Conservation (phyloP, 805 yeast species). For the Candida xyloterini region DNA sequence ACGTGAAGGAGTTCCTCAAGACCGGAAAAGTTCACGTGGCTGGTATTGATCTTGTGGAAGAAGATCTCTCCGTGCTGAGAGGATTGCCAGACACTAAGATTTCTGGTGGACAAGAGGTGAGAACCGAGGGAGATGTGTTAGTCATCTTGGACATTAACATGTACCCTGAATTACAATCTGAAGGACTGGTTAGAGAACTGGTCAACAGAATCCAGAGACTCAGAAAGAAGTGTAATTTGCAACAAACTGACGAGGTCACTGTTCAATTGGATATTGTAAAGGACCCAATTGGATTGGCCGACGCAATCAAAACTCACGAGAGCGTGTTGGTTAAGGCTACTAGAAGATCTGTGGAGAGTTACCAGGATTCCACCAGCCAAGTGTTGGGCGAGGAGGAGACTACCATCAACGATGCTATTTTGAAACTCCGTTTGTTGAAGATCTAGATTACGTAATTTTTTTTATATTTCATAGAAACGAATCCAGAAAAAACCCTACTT, state of each 20-base stretch:
- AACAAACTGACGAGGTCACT: slow-evolving; percentile 90
- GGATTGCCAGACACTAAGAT: slow-evolving; percentile 72
- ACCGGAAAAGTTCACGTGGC: slow-evolving; percentile 80
- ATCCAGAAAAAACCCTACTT: not conserved
- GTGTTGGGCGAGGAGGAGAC: slow-evolving; percentile 89
- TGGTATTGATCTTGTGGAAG: slow-evolving; percentile 81
- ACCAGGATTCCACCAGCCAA: slow-evolving; percentile 41
- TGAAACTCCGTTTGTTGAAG: slow-evolving; percentile 74
- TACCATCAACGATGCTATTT: slow-evolving; percentile 71
- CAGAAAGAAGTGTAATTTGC: slow-evolving; percentile 93
- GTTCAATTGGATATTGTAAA: slow-evolving; percentile 76
- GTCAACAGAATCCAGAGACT: slow-evolving; percentile 96
- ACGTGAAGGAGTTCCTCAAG: slow-evolving; percentile 71
- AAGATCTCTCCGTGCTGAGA: slow-evolving; percentile 87
- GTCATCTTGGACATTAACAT: slow-evolving; percentile 84
- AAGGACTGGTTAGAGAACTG: slow-evolving; percentile 95
- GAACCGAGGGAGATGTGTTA: slow-evolving; percentile 87
- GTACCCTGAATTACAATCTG: slow-evolving; percentile 84
- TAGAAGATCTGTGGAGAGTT: slow-evolving; percentile 55
- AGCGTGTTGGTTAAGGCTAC: slow-evolving; percentile 75
- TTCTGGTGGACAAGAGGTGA: slow-evolving; percentile 73
- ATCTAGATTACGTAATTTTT: slow-evolving; percentile 35
- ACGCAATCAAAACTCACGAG: slow-evolving; percentile 59
- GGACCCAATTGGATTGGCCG: slow-evolving; percentile 63
- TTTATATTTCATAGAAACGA: not conserved